A percentile compares a stretch with the other conserved stretches of the same genome.
phyloP scores from a whole-genome alignment of 1,284 basidiomycete genomes.

The Cutaneotrichosporon sp. region DNA sequence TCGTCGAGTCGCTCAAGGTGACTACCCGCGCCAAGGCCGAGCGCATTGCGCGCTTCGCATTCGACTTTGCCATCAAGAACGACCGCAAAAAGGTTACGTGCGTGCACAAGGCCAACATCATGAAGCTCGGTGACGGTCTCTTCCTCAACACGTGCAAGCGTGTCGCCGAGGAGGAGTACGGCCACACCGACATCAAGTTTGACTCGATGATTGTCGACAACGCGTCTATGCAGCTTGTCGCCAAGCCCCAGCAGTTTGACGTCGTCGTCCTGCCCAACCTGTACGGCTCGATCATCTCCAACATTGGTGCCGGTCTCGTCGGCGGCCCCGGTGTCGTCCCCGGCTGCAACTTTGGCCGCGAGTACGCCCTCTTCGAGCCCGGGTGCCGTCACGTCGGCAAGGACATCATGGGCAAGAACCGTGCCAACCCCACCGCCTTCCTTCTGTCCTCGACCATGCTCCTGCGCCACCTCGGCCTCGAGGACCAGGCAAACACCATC shows the following conservation, averaged over 20 bases:
- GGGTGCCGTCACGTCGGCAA: conserved; percentile 98
- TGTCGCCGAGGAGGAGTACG: conserved; percentile 87
- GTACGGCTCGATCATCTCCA: conserved; percentile 96
- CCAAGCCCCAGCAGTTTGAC: conserved; percentile 75
- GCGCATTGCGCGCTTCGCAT: conserved; percentile 94
- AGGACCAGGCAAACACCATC: conserved; percentile 90
- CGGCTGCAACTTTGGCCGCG: conserved; percentile 95
- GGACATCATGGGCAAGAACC: conserved; percentile 96
- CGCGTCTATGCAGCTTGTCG: conserved; percentile 98
- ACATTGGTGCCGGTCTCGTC: conserved; percentile 97
- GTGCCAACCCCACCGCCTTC: conserved; percentile 98
- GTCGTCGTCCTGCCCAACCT: conserved; percentile 44
- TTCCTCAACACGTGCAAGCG: conserved; percentile 98
- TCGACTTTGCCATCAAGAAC: conserved; percentile 99
- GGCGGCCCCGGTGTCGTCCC: conserved; percentile 97
- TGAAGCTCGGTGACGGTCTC: conserved; percentile 99
- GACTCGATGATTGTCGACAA: conserved; percentile 99
- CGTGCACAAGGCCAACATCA: conserved; percentile 99
- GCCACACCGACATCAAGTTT: conserved; percentile 80
- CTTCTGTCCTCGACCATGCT: conserved; percentile 97
- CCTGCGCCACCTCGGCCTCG: conserved; percentile 93
- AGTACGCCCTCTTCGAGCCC: conserved; percentile 97
- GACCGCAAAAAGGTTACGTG: conserved; percentile 99
- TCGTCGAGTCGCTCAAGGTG: conserved; percentile 97
- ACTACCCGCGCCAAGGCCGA: conserved; percentile 94